Base-by-base conservation (phyloP, 768 basidiomycete genomes). In the Zangia roseola region DNA sequence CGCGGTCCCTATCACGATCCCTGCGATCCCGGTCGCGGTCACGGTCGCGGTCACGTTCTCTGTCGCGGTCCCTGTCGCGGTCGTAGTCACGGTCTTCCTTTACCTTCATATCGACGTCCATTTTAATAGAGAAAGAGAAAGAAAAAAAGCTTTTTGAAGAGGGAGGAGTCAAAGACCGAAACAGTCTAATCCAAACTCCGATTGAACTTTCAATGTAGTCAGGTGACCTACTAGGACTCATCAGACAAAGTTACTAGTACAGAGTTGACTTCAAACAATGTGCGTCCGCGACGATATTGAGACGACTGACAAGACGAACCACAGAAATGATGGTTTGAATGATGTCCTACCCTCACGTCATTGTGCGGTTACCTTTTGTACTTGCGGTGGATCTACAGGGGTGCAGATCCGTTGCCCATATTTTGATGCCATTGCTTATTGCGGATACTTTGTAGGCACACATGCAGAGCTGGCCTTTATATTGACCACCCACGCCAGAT, bases 61-160 rank as follows among this genome's bases (percentile, higher is more conserved):
- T 62, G 30, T 77, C 76, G 49, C 75, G 62, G 37, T 75, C 76
- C 61, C 74, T 70, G 54, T 70, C 68, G 62, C 70, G 71, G 69
- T 86, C 86, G 51, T 86, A 85, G 38, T 86, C 85, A 8, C 74
- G 69, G 54, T 88, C 84, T 48, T 88, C 86, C 67, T 88, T 89
- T 62, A 68, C 74, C 69, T 86, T 85, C 85, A 88, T 88, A 59
- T 90, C 88, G 55, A 89, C 78, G 65, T 90, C 88, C 88, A 90
- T 90, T 47, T 61, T 65, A 54, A 53, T 21, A 19, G 37, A 36
- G 14, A 26, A 39, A 14, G 49, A 43, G 20, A 37, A 28, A 40
- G n/a, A 36, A 46, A 50, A 53, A 47, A 56, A 47, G 17, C 7
- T 17, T 26, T 10, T 3, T 36, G 19, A 45, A 49, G 40, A 50